Percentiles rank a stretch among this genome's conserved stretches.
Conservation (phyloP, 495 filamentous ascomycete genomes). For the Pyrenula massariospora region DNA sequence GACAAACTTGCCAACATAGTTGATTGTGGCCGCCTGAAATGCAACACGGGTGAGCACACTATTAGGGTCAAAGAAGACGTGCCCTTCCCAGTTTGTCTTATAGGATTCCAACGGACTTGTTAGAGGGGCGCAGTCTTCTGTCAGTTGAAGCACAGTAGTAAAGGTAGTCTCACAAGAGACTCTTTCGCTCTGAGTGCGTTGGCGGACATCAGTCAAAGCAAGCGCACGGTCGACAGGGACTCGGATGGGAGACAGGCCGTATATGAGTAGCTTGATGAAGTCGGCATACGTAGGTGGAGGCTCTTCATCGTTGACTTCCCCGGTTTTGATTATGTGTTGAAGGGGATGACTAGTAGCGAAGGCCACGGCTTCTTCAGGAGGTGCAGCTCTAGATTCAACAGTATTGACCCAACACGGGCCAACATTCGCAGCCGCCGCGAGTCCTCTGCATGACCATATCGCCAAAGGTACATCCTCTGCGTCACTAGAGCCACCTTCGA, state of each 20-base stretch:
- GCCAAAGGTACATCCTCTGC: not conserved
- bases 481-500: not conserved
- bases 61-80: not conserved
- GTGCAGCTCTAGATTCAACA: not conserved
- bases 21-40: not conserved
- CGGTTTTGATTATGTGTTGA: not conserved
- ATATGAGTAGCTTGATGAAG: not conserved
- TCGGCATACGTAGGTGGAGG: not conserved
- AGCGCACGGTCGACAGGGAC: not conserved
- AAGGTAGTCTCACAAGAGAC: not conserved
- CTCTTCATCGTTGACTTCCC: not conserved
- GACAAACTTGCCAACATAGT: not conserved
- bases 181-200: not conserved
- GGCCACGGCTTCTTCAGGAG: not conserved
- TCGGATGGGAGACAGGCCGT: not conserved
- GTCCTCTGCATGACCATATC: not conserved
- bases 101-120: not conserved
- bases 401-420: not conserved
- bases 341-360: not conserved
- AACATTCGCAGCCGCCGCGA: not conserved
- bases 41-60: not conserved
- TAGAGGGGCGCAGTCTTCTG: not conserved
- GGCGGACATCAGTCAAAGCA: not conserved
- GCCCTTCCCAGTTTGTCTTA: not conserved
- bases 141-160: not conserved